A percentile compares a stretch with the other conserved stretches of the same genome.
phyloP scores from a whole-genome alignment of 202 grass and related monocot species.

The Schoenoplectus triqueter region DNA sequence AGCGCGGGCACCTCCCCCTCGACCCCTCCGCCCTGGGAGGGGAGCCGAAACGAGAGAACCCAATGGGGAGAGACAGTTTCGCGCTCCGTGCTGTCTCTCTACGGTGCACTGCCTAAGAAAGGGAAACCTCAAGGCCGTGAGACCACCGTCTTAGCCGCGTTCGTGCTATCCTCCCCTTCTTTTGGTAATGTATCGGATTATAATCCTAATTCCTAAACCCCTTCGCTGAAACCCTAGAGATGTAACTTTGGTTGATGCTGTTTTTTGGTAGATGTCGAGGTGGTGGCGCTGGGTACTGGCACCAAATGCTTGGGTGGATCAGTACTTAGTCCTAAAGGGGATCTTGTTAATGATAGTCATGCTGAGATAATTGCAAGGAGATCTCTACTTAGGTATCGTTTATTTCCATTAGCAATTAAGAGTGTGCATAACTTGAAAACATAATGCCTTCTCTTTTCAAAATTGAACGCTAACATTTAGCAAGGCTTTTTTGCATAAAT shows the following conservation, averaged over 20 bases:
- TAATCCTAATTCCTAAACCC: not conserved
- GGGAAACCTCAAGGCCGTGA: constrained; percentile 79
- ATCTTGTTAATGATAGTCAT: constrained; percentile 74
- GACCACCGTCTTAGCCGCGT: constrained; percentile 75
- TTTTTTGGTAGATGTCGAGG: constrained; percentile 43
- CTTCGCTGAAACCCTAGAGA: not conserved
- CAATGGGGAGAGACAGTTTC: constrained; percentile 49
- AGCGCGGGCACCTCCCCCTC: constrained; percentile 35
- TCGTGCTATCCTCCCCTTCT: constrained; percentile 58
- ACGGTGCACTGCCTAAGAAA: constrained; percentile 73
- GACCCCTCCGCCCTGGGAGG: constrained; percentile 18
- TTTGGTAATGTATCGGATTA: constrained; percentile 9
- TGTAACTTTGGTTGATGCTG: not conserved
- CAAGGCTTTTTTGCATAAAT: too few relatives aligned
- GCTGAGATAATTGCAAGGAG: constrained; percentile 76
- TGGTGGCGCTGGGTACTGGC: constrained; percentile 66
- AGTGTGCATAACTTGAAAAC: not conserved
- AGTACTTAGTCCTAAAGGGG: constrained; percentile 49
- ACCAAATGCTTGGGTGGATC: constrained; percentile 87
- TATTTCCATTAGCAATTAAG: not conserved
- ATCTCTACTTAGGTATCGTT: constrained; percentile 51
- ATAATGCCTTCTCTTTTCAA: not conserved
- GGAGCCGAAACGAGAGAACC: not conserved
- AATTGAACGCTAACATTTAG: not conserved
- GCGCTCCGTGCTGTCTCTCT: constrained; percentile 45